Evolutionary conservation across 2,329 filamentous ascomycete species (phyloP).

Genomic region (Diaporthe sp.): DNA sequence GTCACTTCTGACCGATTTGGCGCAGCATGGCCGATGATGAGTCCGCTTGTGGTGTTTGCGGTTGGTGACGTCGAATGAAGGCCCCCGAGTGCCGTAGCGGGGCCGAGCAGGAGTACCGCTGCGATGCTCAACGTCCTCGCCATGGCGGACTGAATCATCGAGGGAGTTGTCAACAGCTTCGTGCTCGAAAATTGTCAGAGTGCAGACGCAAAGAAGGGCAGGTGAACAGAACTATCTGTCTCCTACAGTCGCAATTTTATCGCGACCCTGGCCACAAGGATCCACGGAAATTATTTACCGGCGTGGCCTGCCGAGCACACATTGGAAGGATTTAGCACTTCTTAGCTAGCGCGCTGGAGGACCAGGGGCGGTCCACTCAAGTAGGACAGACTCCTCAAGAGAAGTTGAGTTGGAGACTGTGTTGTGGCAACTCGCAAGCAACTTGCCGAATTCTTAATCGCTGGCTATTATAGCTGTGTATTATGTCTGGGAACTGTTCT

Average conservation of each 20-base stretch:
- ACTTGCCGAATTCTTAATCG: not conserved
- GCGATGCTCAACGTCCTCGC: conserved; percentile 4
- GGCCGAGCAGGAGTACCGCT: not conserved
- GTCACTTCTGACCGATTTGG: conserved; percentile 34
- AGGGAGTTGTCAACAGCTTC: not conserved
- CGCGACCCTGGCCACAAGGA: not conserved
- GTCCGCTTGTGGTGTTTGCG: conserved; percentile 30
- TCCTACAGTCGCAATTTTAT: not conserved
- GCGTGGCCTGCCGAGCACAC: conserved; percentile 1
- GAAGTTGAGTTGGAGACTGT: not conserved
- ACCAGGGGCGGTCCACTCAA: not conserved
- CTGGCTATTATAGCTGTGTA: not conserved
- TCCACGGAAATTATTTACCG: not conserved
- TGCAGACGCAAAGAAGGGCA: not conserved
- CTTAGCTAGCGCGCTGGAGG: conserved; percentile 22
- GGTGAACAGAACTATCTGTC: not conserved
- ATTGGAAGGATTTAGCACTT: conserved; percentile 25
- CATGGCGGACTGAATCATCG: not conserved
- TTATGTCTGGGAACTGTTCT: not conserved
- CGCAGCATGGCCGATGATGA: conserved; percentile 30
- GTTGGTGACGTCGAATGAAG: not conserved
- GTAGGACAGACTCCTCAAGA: not conserved
- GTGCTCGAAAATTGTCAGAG: not conserved
- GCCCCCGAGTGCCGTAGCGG: conserved; percentile 8
- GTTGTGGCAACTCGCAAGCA: not conserved